Conservation (phyloP, 306 rosid species). For the Vicia sativa region DNA sequence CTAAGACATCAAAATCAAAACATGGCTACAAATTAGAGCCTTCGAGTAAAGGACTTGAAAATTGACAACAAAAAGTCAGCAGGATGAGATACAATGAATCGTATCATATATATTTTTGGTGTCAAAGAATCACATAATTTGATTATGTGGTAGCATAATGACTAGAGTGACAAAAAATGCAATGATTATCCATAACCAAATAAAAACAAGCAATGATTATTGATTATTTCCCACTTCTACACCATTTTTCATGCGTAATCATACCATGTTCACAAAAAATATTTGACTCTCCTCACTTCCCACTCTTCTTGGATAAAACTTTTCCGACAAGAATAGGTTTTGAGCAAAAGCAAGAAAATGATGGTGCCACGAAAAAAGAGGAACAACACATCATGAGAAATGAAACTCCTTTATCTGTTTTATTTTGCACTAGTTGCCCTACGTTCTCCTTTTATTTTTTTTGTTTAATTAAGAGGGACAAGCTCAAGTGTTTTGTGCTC, state of each 20-base stretch:
- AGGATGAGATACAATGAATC: too few relatives aligned
- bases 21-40: too few relatives aligned
- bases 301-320: constrained; percentile 1
- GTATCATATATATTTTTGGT: too few relatives aligned
- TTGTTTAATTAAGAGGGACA: too few relatives aligned
- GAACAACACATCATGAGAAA: neutral
- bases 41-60: too few relatives aligned
- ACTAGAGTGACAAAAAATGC: neutral
- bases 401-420: too few relatives aligned
- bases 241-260: constrained; percentile 16
- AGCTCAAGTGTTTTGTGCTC: too few relatives aligned
- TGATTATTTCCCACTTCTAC: neutral
- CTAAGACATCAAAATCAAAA: too few relatives aligned
- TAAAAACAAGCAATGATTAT: constrained; percentile 10
- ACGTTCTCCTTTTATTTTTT: too few relatives aligned
- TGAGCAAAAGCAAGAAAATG: neutral
- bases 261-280: neutral
- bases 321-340: neutral
- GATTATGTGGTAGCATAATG: neutral
- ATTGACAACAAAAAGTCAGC: too few relatives aligned
- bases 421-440: too few relatives aligned
- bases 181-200: neutral
- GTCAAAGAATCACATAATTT: too few relatives aligned
- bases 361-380: neutral
- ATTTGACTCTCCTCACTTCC: neutral